Base-by-base conservation (phyloP, 495 filamentous ascomycete genomes). In the Cercophora scortea region DNA sequence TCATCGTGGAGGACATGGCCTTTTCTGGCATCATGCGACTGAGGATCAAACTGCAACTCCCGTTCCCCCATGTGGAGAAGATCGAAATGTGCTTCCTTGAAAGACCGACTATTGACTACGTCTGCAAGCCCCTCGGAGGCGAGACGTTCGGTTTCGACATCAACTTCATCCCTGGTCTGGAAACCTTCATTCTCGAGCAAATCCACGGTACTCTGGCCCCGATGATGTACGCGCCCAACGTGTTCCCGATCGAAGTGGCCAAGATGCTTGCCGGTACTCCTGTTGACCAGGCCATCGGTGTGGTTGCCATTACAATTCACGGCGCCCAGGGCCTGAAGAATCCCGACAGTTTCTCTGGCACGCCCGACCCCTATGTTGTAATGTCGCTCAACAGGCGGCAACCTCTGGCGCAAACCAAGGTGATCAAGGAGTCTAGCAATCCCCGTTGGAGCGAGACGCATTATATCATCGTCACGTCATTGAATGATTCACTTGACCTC, bases 221-320 rank as follows among this genome's bases (percentile, higher is more conserved):
- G 10, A 97, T 99, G 84, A 92, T 97, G 86, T 97, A 97, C 60
- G 85, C 82, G 45, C 93, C 93, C 8, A 95, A 97, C 61, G 90
- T 95, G 33, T 99, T 97, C 79, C 95, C 93, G 16, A 89, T 99
- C 57, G 94, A 99, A 62, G 88, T 99, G 50, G 93, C 93, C 49
- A 97, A 99, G 76, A 90, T 99, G 88, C 79, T 99, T 49, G 87
- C 92, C n/a, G 93, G 93, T 53, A 89, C 86, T 47, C 81, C 94
- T 0, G 84, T 97, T 45, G 94, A 99, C 68, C 88, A 93, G 69
- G 92, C 93, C 13, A 94, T 99, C 62, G 93, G 93, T 63, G 90
- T 97, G 18, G 65, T 97, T 45, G 90, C 90, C 13, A 76, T 99
- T 52, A 96, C 90, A 16, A 76, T 99, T 43, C 88, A 97, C 64